phyloP scores from a whole-genome alignment of 805 yeast genomes.

The Debaryomyces prosopidis region DNA sequence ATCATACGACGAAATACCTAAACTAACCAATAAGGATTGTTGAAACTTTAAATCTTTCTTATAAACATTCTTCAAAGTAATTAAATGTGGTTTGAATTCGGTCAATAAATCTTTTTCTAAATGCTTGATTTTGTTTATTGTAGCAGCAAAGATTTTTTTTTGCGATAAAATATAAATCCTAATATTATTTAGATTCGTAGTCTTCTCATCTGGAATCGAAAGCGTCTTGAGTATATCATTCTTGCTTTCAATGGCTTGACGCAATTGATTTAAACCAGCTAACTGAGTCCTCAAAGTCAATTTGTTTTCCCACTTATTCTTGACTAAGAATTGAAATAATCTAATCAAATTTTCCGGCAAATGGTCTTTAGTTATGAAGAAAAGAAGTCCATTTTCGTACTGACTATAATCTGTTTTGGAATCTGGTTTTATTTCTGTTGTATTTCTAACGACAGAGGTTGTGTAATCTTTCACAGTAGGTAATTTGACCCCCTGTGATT shows the following conservation, averaged over 20 bases:
- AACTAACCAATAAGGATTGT: constrained; percentile 52
- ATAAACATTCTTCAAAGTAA: constrained; percentile 59
- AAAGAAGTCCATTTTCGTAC: constrained; percentile 37
- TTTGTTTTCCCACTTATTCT: constrained; percentile 45
- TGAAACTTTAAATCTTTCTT: constrained; percentile 55
- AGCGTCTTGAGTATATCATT: constrained; percentile 34
- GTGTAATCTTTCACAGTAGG: constrained; percentile 40
- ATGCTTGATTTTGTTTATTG: constrained; percentile 46
- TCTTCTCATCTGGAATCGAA: constrained; percentile 15
- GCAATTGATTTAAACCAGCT: constrained; percentile 60
- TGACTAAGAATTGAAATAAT: constrained; percentile 58
- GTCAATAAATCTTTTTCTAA: constrained; percentile 47
- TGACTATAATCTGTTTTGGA: constrained; percentile 11
- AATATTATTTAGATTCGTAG: constrained; percentile 24
- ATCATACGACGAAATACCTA: constrained; percentile 58
- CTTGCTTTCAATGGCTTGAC: constrained; percentile 54
- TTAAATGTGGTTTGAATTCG: constrained; percentile 32
- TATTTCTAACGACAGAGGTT: constrained; percentile 28
- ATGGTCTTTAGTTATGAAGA: constrained; percentile 32
- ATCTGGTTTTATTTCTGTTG: constrained; percentile 5
- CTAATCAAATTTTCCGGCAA: constrained; percentile 47
- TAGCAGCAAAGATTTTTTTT: constrained; percentile 42
- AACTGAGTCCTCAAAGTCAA: constrained; percentile 55
- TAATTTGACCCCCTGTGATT: constrained; percentile 35
- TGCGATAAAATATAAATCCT: constrained; percentile 52